Evolutionary conservation across 129 eudicot species (phyloP).

Genomic region (Flaveria robusta): DNA sequence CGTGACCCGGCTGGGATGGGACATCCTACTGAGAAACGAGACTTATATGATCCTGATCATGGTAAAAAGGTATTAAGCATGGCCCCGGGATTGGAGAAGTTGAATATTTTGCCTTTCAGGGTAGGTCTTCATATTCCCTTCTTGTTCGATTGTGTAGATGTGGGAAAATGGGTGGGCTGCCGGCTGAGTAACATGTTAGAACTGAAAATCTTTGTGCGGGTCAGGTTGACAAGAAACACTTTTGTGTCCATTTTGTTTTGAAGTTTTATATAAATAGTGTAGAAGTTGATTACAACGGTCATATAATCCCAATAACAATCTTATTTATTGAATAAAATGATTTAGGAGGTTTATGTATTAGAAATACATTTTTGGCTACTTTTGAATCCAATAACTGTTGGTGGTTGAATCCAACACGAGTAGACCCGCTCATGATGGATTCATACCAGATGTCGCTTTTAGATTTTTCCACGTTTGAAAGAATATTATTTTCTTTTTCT

Average conservation of each 20-base stretch:
- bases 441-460: neutral
- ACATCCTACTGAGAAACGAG: conserved; percentile 90
- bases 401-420: neutral
- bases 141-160: conserved; percentile 10
- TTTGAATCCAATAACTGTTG: neutral
- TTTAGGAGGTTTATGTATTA: neutral
- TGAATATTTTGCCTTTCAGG: conserved; percentile 89
- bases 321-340: neutral
- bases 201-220: neutral
- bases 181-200: neutral
- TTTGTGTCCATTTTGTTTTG: neutral
- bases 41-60: conserved; percentile 92
- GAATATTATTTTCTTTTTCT: neutral
- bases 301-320: neutral
- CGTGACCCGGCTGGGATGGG: conserved; percentile 99
- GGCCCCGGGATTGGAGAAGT: conserved; percentile 88
- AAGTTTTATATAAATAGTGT: neutral
- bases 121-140: conserved; percentile 38
- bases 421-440: neutral
- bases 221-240: neutral
- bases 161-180: neutral
- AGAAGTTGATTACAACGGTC: neutral
- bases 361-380: neutral
- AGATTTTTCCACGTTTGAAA: neutral
- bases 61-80: conserved; percentile 94